Conservation (phyloP, 2,329 filamentous ascomycete genomes). For the Penicillium janthinellum region DNA sequence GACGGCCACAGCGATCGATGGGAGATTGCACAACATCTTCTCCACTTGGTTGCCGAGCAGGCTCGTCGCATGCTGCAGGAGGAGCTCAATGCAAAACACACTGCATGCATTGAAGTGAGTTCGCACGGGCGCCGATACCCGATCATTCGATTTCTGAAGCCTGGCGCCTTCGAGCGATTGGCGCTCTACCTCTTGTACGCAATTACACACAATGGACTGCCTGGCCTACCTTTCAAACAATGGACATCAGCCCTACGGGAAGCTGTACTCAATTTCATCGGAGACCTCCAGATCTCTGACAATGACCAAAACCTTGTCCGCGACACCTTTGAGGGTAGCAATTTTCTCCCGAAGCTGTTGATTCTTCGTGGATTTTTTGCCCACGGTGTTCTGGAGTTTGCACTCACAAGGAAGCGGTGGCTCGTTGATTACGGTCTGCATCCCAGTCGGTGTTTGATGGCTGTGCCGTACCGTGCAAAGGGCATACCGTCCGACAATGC, state of each 20-base stretch:
- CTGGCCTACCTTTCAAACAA: no score
- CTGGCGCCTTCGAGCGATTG: no score
- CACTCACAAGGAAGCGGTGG: neutral
- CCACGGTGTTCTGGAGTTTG: neutral
- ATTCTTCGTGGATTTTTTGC: slow-evolving; percentile 54
- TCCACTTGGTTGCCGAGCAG: slow-evolving; percentile 3
- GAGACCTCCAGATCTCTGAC: no score
- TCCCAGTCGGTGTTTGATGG: slow-evolving; percentile 35
- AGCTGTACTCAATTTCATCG: no score
- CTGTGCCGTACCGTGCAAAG: slow-evolving; percentile 69
- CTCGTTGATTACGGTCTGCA: neutral
- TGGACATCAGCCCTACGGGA: no score
- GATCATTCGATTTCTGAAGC: no score
- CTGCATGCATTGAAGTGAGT: no score
- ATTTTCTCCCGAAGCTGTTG: slow-evolving; percentile 6
- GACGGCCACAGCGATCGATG: slow-evolving; percentile 41
- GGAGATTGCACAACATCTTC: neutral
- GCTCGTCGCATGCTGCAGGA: neutral
- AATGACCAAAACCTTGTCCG: neutral
- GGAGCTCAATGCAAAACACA: no score
- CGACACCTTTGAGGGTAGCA: slow-evolving; percentile 2
- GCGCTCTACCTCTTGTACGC: no score
- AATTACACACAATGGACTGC: no score
- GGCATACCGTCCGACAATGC: slow-evolving; percentile 63
- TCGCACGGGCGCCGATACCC: no score